These are phyloP conservation scores for Schwanniomyces yamadae DNA, from an alignment of 805 yeast genomes.

Conservation along the genomic window DNA sequence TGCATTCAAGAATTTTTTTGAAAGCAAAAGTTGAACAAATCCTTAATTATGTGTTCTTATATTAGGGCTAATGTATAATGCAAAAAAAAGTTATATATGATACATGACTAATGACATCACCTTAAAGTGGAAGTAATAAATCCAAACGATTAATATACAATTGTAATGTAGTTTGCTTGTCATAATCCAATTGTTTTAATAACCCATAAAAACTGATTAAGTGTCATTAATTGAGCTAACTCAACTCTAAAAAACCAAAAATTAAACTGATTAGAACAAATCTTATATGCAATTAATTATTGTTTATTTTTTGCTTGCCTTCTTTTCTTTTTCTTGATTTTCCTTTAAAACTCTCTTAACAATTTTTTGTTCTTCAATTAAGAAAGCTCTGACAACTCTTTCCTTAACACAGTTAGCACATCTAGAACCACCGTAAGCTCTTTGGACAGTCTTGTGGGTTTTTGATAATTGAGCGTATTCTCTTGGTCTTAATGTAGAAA, in stretches of 20 bases:
- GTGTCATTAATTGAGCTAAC: not conserved
- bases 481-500: constrained; percentile 97
- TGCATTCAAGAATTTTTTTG: constrained; percentile 17
- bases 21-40: not conserved
- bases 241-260: too few relatives aligned
- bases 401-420: constrained; percentile 99
- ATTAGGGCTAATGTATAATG: constrained; percentile 1
- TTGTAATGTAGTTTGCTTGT: too few relatives aligned
- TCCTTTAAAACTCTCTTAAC: constrained; percentile 99
- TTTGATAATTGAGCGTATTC: constrained; percentile 92
- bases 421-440: constrained; percentile 99
- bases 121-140: not conserved
- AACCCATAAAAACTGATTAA: constrained; percentile 1
- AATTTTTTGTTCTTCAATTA: constrained; percentile 99
- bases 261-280: too few relatives aligned
- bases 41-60: not conserved
- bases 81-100: constrained; percentile 1
- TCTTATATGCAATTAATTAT: too few relatives aligned
- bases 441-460: constrained; percentile 97
- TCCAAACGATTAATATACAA: too few relatives aligned
- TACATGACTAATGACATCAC: not conserved
- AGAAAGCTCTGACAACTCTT: constrained; percentile 99
- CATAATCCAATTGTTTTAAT: too few relatives aligned
- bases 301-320: too few relatives aligned
- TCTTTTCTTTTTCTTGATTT: constrained; percentile 85